phyloP scores from a whole-genome alignment of 257 asterid genomes.

The Penstemon barbatus region DNA sequence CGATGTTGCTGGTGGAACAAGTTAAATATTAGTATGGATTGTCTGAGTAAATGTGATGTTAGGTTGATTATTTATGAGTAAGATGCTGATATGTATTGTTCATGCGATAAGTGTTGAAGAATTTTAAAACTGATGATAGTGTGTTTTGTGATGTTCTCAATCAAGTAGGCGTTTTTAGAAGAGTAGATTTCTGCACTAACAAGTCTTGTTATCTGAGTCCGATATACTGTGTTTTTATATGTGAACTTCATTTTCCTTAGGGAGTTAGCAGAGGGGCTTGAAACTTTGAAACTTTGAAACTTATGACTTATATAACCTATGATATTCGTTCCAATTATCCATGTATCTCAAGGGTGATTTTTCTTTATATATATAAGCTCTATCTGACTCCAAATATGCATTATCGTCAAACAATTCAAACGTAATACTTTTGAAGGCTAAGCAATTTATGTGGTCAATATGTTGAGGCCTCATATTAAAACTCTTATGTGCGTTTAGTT shows the following conservation, averaged over 20 bases:
- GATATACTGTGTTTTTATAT: not conserved
- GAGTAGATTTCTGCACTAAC: not conserved
- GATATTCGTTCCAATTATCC: not conserved
- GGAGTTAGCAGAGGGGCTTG: not conserved
- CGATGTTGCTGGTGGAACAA: conserved; percentile 99
- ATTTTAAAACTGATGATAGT: not conserved
- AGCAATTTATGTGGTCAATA: conserved; percentile 15
- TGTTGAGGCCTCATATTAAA: not conserved
- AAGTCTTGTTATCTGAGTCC: conserved; percentile 15
- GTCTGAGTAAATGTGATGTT: conserved; percentile 16
- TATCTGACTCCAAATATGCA: conserved; percentile 1
- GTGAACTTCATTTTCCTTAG: not conserved
- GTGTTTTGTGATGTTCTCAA: not conserved
- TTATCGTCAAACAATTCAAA: not conserved
- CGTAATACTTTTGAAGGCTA: not conserved
- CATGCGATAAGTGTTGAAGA: not conserved
- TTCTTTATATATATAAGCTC: conserved; percentile 4
- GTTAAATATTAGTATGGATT: conserved; percentile 36
- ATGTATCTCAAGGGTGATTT: not conserved
- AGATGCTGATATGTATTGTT: not conserved
- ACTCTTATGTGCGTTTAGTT: not conserved
- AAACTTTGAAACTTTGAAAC: too few relatives aligned
- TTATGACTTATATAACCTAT: not conserved
- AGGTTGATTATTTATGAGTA: too few relatives aligned
- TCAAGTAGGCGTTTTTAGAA: not conserved